Percentiles rank a stretch among this genome's conserved stretches.
These are phyloP conservation scores for Populus tremula DNA, from an alignment of 345 rosid species.

Conservation along the genomic window DNA sequence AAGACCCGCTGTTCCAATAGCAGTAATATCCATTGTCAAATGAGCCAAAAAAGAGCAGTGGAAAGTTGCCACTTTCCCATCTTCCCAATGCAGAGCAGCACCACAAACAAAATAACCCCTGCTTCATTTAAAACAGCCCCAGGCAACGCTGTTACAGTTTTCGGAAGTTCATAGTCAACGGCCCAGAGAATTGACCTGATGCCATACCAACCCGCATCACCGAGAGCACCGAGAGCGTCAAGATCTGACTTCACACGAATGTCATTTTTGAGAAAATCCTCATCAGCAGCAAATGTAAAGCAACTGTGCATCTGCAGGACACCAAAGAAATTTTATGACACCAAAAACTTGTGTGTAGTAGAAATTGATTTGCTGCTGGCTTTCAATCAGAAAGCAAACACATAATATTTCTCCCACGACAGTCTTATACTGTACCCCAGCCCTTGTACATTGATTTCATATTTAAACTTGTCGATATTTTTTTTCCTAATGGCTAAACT, in stretches of 20 bases:
- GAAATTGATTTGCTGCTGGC: no score
- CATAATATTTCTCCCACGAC: no score
- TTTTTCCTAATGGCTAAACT: no score
- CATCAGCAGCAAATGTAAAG: constrained; percentile 50
- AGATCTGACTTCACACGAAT: constrained; percentile 85
- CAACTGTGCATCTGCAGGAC: constrained; percentile 51
- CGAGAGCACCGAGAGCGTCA: constrained; percentile 78
- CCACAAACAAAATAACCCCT: constrained; percentile 66
- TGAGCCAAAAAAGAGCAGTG: constrained; percentile 73
- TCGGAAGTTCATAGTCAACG: constrained; percentile 61
- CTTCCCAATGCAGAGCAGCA: constrained; percentile 67
- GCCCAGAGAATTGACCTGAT: constrained; percentile 56
- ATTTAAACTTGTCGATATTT: no score
- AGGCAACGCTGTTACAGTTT: constrained; percentile 47
- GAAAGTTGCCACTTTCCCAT: constrained; percentile 56
- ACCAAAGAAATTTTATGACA: constrained; percentile 1
- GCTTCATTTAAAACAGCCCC: constrained; percentile 52
- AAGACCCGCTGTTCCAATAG: constrained; percentile 58
- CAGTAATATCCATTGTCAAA: constrained; percentile 70
- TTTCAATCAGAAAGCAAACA: no score
- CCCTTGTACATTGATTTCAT: no score
- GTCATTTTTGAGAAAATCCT: constrained; percentile 56
- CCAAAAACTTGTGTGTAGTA: neutral
- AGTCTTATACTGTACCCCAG: no score
- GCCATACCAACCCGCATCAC: constrained; percentile 90